Percentiles rank a stretch among this genome's conserved stretches.
These are phyloP conservation scores for Xylariaceae sp. DNA, from an alignment of 2,329 filamentous ascomycete species.

Conservation along the genomic window DNA sequence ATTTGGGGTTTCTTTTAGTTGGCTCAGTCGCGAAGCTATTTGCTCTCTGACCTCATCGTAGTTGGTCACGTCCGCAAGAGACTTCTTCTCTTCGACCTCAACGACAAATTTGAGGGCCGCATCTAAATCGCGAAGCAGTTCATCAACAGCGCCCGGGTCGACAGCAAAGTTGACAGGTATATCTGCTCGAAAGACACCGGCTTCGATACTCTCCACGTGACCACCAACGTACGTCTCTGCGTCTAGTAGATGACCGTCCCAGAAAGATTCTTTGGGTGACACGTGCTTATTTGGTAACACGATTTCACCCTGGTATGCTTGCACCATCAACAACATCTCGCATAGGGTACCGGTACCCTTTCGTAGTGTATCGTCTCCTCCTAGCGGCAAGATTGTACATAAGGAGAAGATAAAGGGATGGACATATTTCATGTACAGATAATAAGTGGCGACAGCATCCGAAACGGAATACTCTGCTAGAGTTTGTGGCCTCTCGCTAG, in stretches of 20 bases:
- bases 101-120: constrained; percentile 85
- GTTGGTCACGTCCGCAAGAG: constrained; percentile 72
- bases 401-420: constrained; percentile 99
- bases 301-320: constrained; percentile 89
- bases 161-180: constrained; percentile 92
- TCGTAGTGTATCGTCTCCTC: constrained; percentile 84
- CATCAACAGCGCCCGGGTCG: constrained; percentile 85
- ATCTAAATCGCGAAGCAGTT: constrained; percentile 81
- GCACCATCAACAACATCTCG: constrained; percentile 98
- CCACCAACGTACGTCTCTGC: constrained; percentile 98
- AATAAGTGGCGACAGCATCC: constrained; percentile 97
- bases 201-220: constrained; percentile 98
- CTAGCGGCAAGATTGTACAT: constrained; percentile 91
- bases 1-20: constrained; percentile 78
- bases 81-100: constrained; percentile 78
- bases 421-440: constrained; percentile 99
- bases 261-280: constrained; percentile 86
- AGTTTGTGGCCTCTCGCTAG: constrained; percentile 84
- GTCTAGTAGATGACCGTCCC: constrained; percentile 92
- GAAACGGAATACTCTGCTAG: constrained; percentile 98
- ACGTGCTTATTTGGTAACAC: constrained; percentile 95
- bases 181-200: constrained; percentile 91
- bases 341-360: constrained; percentile 98
- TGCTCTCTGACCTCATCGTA: constrained; percentile 82
- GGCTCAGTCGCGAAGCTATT: constrained; percentile 66